phyloP scores from a whole-genome alignment of 306 rosid species.

The Fagus sylvatica region DNA sequence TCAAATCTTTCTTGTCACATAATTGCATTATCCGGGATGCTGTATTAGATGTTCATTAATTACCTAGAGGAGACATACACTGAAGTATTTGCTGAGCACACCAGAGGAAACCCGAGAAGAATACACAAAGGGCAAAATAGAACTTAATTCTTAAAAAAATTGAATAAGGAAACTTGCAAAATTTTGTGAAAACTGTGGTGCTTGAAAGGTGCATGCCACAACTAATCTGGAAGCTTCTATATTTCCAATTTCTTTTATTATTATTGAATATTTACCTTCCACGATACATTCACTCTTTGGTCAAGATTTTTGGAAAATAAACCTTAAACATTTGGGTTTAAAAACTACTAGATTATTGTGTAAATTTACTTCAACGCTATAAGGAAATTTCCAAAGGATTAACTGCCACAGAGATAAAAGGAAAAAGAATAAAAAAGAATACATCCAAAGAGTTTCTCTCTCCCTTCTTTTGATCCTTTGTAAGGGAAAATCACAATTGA shows the following conservation, averaged over 20 bases:
- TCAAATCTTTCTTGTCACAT: conserved; percentile 3
- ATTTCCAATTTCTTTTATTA: neutral
- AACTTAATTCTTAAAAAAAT: neutral
- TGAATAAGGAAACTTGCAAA: neutral
- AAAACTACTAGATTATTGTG: too few species aligned
- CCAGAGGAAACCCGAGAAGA: neutral
- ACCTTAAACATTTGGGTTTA: too few species aligned
- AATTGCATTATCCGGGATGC: neutral
- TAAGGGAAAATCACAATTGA: neutral
- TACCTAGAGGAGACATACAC: neutral
- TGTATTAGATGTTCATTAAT: neutral
- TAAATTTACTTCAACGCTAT: too few species aligned
- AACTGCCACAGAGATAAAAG: too few species aligned
- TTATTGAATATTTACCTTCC: too few species aligned
- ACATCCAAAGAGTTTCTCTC: neutral
- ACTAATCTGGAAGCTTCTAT: neutral
- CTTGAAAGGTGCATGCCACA: too few species aligned
- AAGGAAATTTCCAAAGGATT: too few species aligned
- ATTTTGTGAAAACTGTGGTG: too few species aligned
- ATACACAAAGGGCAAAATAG: neutral
- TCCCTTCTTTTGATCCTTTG: too few species aligned
- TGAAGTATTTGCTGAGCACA: neutral
- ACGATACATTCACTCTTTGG: too few species aligned
- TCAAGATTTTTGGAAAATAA: too few species aligned
- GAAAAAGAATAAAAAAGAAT: too few species aligned